Conservation (phyloP, 768 basidiomycete genomes). For the Holtermannia corniformis region DNA sequence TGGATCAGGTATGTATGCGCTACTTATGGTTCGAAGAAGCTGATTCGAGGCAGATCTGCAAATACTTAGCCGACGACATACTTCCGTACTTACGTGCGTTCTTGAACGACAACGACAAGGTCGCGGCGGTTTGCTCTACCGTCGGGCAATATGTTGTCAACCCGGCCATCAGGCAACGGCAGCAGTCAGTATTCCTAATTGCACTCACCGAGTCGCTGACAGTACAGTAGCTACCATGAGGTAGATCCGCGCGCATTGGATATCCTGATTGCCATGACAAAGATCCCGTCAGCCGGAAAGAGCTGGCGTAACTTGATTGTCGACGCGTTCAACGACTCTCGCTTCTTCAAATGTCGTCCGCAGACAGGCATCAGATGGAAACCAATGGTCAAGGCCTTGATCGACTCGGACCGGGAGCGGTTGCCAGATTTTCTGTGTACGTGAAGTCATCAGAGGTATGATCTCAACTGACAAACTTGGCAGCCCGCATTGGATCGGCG, state of each 20-base stretch:
- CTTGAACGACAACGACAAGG: slow-evolving; percentile 73
- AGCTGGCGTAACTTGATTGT: slow-evolving; percentile 71
- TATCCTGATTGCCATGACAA: slow-evolving; percentile 68
- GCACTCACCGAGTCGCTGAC: slow-evolving; percentile 2
- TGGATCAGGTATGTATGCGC: neutral
- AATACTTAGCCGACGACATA: slow-evolving; percentile 58
- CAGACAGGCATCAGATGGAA: slow-evolving; percentile 50
- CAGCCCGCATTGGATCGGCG: slow-evolving; percentile 55
- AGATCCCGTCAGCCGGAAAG: slow-evolving; percentile 64
- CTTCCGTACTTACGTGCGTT: slow-evolving; percentile 70
- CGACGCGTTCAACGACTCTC: slow-evolving; percentile 74
- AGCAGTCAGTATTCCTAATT: slow-evolving; percentile 48
- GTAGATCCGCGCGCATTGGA: slow-evolving; percentile 57
- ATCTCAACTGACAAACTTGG: neutral
- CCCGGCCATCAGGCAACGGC: slow-evolving; percentile 67
- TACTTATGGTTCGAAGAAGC: no score
- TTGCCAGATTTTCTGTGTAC: slow-evolving; percentile 75
- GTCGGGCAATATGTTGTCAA: slow-evolving; percentile 74
- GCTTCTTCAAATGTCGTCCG: slow-evolving; percentile 65
- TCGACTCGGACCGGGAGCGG: slow-evolving; percentile 77
- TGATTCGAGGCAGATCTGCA: slow-evolving; percentile 56
- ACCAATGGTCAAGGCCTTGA: slow-evolving; percentile 64
- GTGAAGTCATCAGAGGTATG: slow-evolving; percentile 8
- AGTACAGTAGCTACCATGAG: slow-evolving; percentile 1
- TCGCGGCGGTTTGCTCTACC: slow-evolving; percentile 66